Base-by-base conservation (phyloP, 2,329 filamentous ascomycete genomes). In the Aspergillus udagawae region DNA sequence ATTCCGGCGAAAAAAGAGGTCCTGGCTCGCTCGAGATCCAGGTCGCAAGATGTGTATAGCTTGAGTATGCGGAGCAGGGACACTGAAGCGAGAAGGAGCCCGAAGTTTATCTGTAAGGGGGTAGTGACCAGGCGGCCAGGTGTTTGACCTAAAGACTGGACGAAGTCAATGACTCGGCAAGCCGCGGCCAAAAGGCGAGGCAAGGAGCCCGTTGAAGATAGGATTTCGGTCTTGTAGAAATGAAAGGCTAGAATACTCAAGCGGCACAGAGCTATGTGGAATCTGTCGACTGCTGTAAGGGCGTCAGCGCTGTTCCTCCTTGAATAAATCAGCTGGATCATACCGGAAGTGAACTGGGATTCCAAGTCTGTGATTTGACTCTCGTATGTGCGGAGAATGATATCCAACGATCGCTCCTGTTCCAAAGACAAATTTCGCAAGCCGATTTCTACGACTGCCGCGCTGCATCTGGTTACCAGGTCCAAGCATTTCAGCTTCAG, bases 41-140 rank as follows among this genome's bases (percentile, higher is more conserved):
- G 56, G 8, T 66, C 69, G 1, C 59, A 55, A 1, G 67, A 58
- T 25, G 69, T 60, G 2, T 65, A 63, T 7, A 69, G 71, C 57
- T 78, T 77, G n/a, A 77, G 60, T 14, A 77, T 69, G 4, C 75
- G 70, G 2, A 77, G 62, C 2, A 78, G 63, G 1, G 67, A 57
- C 1, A 65, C 63, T 10, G 69, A 67, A 7, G 73, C 68, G 2
- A 74, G 51, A 20, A 75, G 63, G 1, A 75, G 27, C 7, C 60
- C 67, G 23, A 69, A 71, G 17, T 61, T 59, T 9, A 74, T 62
- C 38, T 70, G 68, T 3, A 68, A 53, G 1, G 72, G 72, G 3
- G 61, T 60, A 41, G 67, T 65, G 0, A 64, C 58, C 1, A 72
- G 55, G 20, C 56, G 56, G 3, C 58, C 58, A 6, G 66, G 58